Evolutionary conservation across 257 asterid species (phyloP).

Genomic region (Verbascum thapsus): DNA sequence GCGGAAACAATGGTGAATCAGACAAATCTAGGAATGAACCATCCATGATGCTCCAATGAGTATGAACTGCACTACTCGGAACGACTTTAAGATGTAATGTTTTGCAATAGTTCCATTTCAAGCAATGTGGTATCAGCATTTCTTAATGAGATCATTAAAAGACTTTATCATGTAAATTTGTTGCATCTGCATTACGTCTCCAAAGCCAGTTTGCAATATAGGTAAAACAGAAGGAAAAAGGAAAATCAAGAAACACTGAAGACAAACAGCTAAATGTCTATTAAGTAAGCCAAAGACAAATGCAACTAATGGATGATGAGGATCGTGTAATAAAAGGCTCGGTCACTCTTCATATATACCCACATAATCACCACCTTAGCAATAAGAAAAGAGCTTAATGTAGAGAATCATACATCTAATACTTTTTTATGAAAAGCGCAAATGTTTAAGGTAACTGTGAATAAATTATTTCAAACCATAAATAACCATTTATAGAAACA

Average conservation of each 20-base stretch:
- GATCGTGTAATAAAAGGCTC: conserved; percentile 12
- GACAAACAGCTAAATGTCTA: not conserved
- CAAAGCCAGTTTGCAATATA: not conserved
- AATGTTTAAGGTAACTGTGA: conserved; percentile 5
- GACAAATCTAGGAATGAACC: conserved; percentile 63
- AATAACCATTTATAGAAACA: conserved; percentile 14
- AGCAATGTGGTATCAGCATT: conserved; percentile 13
- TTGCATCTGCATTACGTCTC: conserved; percentile 22
- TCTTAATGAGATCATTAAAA: conserved; percentile 4
- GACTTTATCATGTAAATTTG: conserved; percentile 23
- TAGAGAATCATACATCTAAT: conserved; percentile 9
- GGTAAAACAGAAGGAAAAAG: not conserved
- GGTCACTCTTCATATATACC: conserved; percentile 2
- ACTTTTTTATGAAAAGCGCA: not conserved
- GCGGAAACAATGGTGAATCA: conserved; percentile 68
- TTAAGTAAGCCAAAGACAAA: conserved; percentile 1
- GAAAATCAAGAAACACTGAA: not conserved
- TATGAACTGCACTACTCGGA: conserved; percentile 21
- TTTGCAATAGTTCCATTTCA: conserved; percentile 14
- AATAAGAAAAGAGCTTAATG: conserved; percentile 9
- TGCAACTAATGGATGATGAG: conserved; percentile 17
- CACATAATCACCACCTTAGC: conserved; percentile 10
- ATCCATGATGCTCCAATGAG: conserved; percentile 61
- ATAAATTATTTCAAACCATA: conserved; percentile 25
- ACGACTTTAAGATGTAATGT: not conserved